Evolutionary conservation across 1,284 basidiomycete species (phyloP).

Genomic region (Ustilago loliicola): DNA sequence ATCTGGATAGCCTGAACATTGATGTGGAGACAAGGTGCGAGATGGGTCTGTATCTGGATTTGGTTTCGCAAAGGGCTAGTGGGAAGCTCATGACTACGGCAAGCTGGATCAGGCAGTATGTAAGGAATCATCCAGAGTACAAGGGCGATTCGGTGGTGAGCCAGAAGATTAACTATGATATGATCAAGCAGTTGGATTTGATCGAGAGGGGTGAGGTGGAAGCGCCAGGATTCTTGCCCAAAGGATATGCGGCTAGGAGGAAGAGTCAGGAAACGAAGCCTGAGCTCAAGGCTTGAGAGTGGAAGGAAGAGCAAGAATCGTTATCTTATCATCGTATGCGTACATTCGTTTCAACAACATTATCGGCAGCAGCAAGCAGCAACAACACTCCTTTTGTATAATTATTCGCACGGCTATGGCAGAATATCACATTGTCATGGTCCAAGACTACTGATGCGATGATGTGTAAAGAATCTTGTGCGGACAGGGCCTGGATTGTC

Average conservation of each 20-base stretch:
- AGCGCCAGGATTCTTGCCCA: conserved; percentile 68
- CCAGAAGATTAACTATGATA: conserved; percentile 93
- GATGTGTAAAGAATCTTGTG: not conserved
- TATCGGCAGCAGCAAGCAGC: conserved; percentile 1
- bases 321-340: not conserved
- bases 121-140: conserved; percentile 89
- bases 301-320: not conserved
- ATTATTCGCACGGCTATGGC: not conserved
- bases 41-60: conserved; percentile 74
- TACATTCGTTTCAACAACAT: not conserved
- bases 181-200: conserved; percentile 89
- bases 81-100: conserved; percentile 94
- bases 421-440: not conserved
- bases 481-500: too few species aligned
- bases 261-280: conserved; percentile 49
- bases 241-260: conserved; percentile 54
- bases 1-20: conserved; percentile 88
- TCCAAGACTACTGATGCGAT: not conserved
- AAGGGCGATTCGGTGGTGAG: conserved; percentile 90
- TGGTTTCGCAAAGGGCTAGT: conserved; percentile 77
- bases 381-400: not conserved
- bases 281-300: conserved; percentile 28
- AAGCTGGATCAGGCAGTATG: conserved; percentile 92
- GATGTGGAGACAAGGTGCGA: conserved; percentile 77
- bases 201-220: conserved; percentile 73